Evolutionary conservation across 2,329 filamentous ascomycete species (phyloP).

Genomic region (Aspergillus vadensis): DNA sequence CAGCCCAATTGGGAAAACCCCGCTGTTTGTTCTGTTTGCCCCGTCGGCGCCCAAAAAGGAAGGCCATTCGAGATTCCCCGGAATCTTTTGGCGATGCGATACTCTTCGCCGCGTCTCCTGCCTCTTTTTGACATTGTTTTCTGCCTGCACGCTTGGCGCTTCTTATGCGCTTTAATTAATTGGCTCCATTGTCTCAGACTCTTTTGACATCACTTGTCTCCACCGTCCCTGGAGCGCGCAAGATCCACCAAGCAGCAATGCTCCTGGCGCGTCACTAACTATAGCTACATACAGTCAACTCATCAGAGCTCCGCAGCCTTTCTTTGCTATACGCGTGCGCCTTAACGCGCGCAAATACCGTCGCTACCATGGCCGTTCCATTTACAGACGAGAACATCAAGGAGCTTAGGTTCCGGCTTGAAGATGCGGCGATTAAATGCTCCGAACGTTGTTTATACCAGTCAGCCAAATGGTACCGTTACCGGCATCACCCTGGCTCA

Average conservation of each 20-base stretch:
- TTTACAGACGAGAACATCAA: slow-evolving; percentile 42
- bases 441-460: slow-evolving; percentile 95
- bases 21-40: slow-evolving; percentile 34
- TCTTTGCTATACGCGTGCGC: not conserved
- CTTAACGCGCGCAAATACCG: not conserved
- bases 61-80: slow-evolving; percentile 6
- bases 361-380: slow-evolving; percentile 34
- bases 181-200: not conserved
- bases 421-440: slow-evolving; percentile 85
- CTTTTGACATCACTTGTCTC: not conserved
- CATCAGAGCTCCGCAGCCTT: not conserved
- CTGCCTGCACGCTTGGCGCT: not conserved
- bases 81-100: not conserved
- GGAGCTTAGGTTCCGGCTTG: slow-evolving; percentile 72
- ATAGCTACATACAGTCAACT: not conserved
- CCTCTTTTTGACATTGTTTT: not conserved
- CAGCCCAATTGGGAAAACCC: slow-evolving; percentile 6
- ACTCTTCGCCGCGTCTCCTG: not conserved
- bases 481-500: not conserved
- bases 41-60: slow-evolving; percentile 19
- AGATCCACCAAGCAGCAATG: not conserved
- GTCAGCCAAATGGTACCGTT: slow-evolving; percentile 82
- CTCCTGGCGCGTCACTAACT: not conserved
- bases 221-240: not conserved
- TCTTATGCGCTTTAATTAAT: not conserved